Conservation (phyloP, 192 early-diverging fungal species). For the Kappamyces sp. region DNA sequence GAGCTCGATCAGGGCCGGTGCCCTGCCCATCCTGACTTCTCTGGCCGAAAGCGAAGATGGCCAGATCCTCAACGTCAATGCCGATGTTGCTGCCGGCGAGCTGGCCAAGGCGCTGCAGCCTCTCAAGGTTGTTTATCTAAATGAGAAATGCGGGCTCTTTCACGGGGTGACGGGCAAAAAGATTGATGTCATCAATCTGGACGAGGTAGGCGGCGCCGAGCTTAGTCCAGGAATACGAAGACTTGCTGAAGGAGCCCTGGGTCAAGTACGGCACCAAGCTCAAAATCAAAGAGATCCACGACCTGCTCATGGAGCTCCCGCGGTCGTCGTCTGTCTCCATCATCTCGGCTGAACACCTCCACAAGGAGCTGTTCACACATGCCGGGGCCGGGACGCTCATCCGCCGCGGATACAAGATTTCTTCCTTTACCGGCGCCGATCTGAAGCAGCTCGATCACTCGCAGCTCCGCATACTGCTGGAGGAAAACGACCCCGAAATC, state of each 20-base stretch:
- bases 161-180: constrained; percentile 91
- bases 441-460: constrained; percentile 63
- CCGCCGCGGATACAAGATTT: constrained; percentile 88
- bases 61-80: constrained; percentile 98
- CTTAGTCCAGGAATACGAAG: constrained; percentile 80
- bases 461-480: constrained; percentile 71
- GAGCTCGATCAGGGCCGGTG: constrained; percentile 86
- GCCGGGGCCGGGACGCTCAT: constrained; percentile 96
- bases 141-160: constrained; percentile 96
- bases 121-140: constrained; percentile 94
- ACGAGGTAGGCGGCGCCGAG: constrained; percentile 65
- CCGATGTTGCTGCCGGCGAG: constrained; percentile 96
- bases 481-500: constrained; percentile 67
- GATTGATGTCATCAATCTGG: constrained; percentile 94
- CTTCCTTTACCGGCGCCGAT: constrained; percentile 60
- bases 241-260: constrained; percentile 90
- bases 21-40: constrained; percentile 91
- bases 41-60: constrained; percentile 92
- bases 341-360: constrained; percentile 95
- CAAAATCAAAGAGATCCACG: constrained; percentile 96
- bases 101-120: constrained; percentile 93
- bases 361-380: constrained; percentile 99
- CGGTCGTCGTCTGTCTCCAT: constrained; percentile 98
- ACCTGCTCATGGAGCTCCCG: constrained; percentile 90
- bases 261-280: constrained; percentile 96